Evolutionary conservation across 345 rosid species (phyloP).

Genomic region (Hirschfeldia incana): DNA sequence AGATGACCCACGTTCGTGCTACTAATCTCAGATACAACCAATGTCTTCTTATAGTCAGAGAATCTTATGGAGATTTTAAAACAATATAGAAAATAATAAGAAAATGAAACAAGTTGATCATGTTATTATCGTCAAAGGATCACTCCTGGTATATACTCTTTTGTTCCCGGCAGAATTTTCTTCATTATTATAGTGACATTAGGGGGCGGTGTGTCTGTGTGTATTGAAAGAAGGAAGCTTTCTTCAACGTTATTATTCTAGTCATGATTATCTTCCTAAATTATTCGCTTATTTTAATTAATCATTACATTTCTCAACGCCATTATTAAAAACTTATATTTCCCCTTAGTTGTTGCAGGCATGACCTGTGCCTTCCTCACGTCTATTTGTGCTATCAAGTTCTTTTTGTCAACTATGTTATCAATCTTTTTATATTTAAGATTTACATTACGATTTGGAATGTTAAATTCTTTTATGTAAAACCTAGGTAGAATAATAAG

Average conservation of each 20-base stretch:
- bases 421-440: background rate
- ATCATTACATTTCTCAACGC: constrained; percentile 30
- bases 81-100: constrained; percentile 15
- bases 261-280: background rate
- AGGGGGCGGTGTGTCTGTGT: no score
- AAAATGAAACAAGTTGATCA: constrained; percentile 34
- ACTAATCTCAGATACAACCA: constrained; percentile 32
- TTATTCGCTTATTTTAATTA: background rate
- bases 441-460: background rate
- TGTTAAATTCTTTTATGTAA: background rate
- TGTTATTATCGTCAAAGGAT: constrained; percentile 31
- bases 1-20: constrained; percentile 37
- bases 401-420: background rate
- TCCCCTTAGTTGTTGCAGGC: constrained; percentile 39
- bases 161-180: constrained; percentile 20
- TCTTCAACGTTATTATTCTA: background rate
- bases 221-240: background rate
- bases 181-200: constrained; percentile 34
- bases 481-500: background rate
- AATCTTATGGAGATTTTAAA: constrained; percentile 18
- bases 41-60: constrained; percentile 29
- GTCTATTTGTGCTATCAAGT: constrained; percentile 30
- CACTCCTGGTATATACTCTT: constrained; percentile 42
- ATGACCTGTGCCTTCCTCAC: constrained; percentile 34
- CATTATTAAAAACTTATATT: background rate